Conservation (phyloP, 148 eudicot genomes). For the Polygonum aviculare region DNA sequence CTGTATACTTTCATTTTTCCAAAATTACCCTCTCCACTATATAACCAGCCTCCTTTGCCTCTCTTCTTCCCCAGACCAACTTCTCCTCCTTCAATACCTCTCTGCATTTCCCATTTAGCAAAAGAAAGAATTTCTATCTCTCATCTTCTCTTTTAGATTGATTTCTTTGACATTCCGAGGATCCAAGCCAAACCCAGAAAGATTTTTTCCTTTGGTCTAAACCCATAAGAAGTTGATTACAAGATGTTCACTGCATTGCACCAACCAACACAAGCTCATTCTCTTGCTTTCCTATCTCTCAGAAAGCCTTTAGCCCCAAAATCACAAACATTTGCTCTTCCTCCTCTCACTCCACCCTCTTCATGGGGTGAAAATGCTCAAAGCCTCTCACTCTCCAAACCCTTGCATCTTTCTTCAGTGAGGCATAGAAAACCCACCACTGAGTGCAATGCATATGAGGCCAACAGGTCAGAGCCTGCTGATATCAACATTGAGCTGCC, state of each 20-base stretch:
- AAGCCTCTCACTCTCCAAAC: neutral
- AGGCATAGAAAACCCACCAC: slow-evolving; percentile 10
- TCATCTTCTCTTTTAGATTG: no score
- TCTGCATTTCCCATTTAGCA: neutral
- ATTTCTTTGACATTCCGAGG: neutral
- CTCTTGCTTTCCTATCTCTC: slow-evolving; percentile 3
- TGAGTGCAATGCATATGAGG: slow-evolving; percentile 12
- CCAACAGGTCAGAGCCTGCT: slow-evolving; percentile 10
- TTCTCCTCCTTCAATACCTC: slow-evolving; percentile 1
- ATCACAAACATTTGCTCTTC: neutral
- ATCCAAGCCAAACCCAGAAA: neutral
- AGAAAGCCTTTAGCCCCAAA: neutral
- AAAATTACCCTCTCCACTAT: neutral
- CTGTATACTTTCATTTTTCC: neutral
- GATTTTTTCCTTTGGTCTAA: neutral
- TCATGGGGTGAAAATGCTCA: neutral
- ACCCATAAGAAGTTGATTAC: neutral
- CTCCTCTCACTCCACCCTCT: neutral
- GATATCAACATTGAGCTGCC: slow-evolving; percentile 11
- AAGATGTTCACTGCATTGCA: slow-evolving; percentile 9
- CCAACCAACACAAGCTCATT: slow-evolving; percentile 6
- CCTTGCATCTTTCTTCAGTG: neutral
- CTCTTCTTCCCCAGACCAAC: neutral
- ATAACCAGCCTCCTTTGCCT: neutral
- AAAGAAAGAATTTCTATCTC: neutral